Base-by-base conservation (phyloP, 371 early-diverging fungal species). In the Lichtheimia hyalospora region DNA sequence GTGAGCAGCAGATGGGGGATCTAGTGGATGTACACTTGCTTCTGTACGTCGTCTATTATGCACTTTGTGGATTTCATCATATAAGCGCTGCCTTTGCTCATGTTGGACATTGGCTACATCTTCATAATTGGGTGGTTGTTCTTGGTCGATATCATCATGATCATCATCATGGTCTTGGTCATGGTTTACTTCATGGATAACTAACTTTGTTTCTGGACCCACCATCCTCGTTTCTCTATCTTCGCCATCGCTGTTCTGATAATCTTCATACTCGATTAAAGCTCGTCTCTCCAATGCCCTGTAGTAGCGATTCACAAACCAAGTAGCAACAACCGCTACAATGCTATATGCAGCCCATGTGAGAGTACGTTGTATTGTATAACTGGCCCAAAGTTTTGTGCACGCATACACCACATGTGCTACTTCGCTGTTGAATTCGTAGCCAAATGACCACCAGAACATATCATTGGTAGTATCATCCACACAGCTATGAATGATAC, bases 381-480 rank as follows among this genome's bases (percentile, higher is more conserved):
- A 55, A 15, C 14, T 15, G 5, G 52, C 18, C 64, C 64, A 64
- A 5, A 21, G 25, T 3, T 24, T 23, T 0, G 28, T 20, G 34
- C 64, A 64, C 12, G 50, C 18, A 10, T 40, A 16, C 18, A 54
- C 25, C n/a, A 55, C 27, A 20, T 27, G 25, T 52, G 49, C 24
- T 14, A 21, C 39, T 24, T 64, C 64, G 4, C 49, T 43, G 18
- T 55, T 46, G 4, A 15, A 27, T 23, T 54, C 41, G 18, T 59
- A 58, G 8, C 63, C 63, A 28, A 59, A 55, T 5, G 64, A 64
- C 51, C 55, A 59, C 64, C 64, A 64, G 34, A 64, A 64, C 15
- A 50, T 43, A 4, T 25, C 34, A 14, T 49, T 24, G 12, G 54
- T 24, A 0, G 40, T 40, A 18, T 39, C 41, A 15, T 59, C 43